Evolutionary conservation across 306 rosid species (phyloP), one percentile per base, ranked within the genome.

Genomic region (Sindora glabra): DNA sequence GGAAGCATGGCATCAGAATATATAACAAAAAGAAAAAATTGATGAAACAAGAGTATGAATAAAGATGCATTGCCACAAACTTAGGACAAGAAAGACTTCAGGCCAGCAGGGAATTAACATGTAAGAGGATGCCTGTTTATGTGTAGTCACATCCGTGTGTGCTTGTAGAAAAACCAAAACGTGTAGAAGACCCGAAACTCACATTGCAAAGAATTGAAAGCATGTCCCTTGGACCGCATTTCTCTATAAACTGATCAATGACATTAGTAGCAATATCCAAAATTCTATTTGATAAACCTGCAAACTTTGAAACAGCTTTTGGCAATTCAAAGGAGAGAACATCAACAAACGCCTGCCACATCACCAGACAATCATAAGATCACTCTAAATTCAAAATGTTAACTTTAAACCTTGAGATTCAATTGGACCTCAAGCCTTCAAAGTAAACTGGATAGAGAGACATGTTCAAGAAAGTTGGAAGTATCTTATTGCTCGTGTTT

Each of bases 161-260:
- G n/a, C n/a, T n/a, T n/a, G n/a, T n/a, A n/a, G n/a, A n/a, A n/a
- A n/a, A n/a, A n/a, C n/a, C n/a, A n/a, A n/a, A n/a, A n/a, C n/a
- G n/a, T n/a, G 60, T 61, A 16, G 5, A 57, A 37, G 52, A 33
- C 42, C 11, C 64, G 9, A 32, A 38, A 54, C 61, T 60, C 55
- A 73, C 82, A 67, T 82, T 85, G 45, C 99, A 81, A 59, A 92
- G 85, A 80, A 86, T 52, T 22, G 95, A 65, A 65, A 86, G 87
- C 96, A 89, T 82, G 56, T 86, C 95, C 67, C 94, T 76, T 14
- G 96, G 95, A 73, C 79, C 80, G 73, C 95, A 83, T 41, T 44
- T 64, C 9, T 27, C 57, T 40, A 83, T 66, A 60, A 86, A 73
- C 70, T 71, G 83, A 78, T 80, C 81, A 9, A 89, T 82, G 59